A percentile compares a stretch with the other conserved stretches of the same genome.
phyloP scores from a whole-genome alignment of 495 filamentous ascomycete species.

The Sphaerosporella brunnea region DNA sequence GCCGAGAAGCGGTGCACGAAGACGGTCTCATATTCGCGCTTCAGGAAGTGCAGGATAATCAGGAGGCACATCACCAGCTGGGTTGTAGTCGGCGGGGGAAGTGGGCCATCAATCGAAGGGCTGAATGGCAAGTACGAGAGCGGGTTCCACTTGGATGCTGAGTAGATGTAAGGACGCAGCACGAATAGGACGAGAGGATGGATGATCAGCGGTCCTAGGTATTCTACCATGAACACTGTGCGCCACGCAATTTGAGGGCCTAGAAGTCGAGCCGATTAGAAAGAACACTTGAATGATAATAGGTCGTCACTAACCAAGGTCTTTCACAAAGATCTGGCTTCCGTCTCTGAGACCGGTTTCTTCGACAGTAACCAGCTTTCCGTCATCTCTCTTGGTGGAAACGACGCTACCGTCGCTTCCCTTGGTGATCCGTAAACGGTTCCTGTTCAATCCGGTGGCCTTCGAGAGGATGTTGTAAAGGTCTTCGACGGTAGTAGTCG shows the following conservation, averaged over 20 bases:
- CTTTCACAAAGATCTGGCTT: constrained; percentile 72
- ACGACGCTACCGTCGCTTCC: constrained; percentile 50
- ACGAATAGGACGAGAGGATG: constrained; percentile 54
- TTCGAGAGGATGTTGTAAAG: constrained; percentile 41
- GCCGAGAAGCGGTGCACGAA: constrained; percentile 91
- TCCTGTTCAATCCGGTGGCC: constrained; percentile 36
- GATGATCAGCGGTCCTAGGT: constrained; percentile 83
- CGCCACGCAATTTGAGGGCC: constrained; percentile 86
- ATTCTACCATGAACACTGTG: constrained; percentile 88
- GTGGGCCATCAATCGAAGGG: constrained; percentile 26
- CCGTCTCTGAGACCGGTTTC: constrained; percentile 47
- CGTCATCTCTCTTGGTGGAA: constrained; percentile 44
- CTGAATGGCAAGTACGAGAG: constrained; percentile 28
- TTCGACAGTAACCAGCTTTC: constrained; percentile 44
- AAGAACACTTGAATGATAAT: no score
- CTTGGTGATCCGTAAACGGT: constrained; percentile 54
- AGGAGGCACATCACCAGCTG: constrained; percentile 57
- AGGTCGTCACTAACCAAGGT: constrained; percentile 76
- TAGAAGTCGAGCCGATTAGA: no score
- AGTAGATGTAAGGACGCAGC: constrained; percentile 60
- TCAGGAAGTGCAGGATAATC: constrained; percentile 69
- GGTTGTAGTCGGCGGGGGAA: constrained; percentile 32
- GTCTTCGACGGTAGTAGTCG: constrained; percentile 31
- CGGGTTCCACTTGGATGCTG: constrained; percentile 32
- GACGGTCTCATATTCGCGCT: constrained; percentile 85